These are phyloP conservation scores for Neocallimastix lanati DNA, from an alignment of 192 early-diverging fungal genomes.

Conservation along the genomic window DNA sequence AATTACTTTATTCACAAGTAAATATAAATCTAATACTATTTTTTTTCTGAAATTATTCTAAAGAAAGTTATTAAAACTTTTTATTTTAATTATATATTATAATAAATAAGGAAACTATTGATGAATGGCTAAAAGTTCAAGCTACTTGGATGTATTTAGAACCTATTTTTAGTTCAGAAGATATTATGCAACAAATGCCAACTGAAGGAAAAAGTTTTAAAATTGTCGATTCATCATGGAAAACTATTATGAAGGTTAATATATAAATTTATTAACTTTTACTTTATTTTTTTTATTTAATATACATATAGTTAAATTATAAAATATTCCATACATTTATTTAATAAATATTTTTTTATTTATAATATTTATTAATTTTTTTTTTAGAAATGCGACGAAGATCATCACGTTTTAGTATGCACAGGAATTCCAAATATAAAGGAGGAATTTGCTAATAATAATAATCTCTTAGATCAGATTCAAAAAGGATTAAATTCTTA, in stretches of 20 bases:
- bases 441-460: conserved; percentile 31
- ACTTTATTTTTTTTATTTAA: too few relatives aligned
- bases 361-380: conserved; percentile 9
- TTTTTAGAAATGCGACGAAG: conserved; percentile 19
- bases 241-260: conserved; percentile 31
- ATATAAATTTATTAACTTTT: not conserved
- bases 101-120: conserved; percentile 20
- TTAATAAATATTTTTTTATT: not conserved
- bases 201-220: conserved; percentile 44
- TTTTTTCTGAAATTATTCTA: too few relatives aligned
- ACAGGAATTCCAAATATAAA: conserved; percentile 40
- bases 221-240: conserved; percentile 32
- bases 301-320: too few relatives aligned
- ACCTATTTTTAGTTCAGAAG: conserved; percentile 41
- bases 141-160: conserved; percentile 47
- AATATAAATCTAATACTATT: too few relatives aligned
- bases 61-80: too few relatives aligned
- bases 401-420: conserved; percentile 28
- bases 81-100: too few relatives aligned
- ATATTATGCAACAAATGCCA: conserved; percentile 54
- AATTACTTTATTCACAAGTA: conserved; percentile 26
- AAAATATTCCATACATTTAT: too few relatives aligned
- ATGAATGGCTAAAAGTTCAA: conserved; percentile 49
- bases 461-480: conserved; percentile 30
- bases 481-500: conserved; percentile 43